phyloP scores from a whole-genome alignment of 345 rosid genomes.

The Eucalyptus tenuipes region DNA sequence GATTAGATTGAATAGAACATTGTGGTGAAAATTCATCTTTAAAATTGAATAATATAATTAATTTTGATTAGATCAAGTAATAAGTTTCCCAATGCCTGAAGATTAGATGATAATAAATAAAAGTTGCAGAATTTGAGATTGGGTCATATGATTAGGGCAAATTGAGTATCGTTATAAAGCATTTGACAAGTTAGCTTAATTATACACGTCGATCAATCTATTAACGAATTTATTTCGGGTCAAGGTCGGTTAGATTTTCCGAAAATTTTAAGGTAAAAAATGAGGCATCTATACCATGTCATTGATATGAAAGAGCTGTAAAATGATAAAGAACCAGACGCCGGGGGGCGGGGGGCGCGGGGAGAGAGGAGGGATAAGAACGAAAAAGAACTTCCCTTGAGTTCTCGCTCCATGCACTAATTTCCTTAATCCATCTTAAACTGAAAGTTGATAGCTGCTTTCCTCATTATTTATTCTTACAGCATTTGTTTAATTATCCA shows the following conservation, averaged over 20 bases:
- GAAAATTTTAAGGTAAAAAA: background rate
- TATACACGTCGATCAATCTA: background rate
- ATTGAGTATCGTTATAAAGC: background rate
- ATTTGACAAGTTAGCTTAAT: background rate
- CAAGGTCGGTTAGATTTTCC: background rate
- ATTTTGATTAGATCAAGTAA: background rate
- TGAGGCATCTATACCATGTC: background rate
- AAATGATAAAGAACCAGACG: background rate
- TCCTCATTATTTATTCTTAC: background rate
- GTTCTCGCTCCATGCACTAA: background rate
- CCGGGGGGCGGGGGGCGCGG: too few relatives aligned
- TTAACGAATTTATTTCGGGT: background rate
- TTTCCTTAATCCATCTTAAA: background rate
- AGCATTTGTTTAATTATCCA: background rate
- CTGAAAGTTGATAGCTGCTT: background rate
- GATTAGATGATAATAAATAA: background rate
- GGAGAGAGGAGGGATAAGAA: too few relatives aligned
- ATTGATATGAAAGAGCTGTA: background rate
- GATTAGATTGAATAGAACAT: background rate
- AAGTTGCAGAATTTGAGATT: background rate
- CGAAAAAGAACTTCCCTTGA: background rate
- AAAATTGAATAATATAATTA: background rate
- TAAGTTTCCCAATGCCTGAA: background rate
- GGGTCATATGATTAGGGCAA: background rate
- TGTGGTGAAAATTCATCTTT: background rate